Evolutionary conservation across 805 yeast genomes (phyloP).

Genomic region (Candida krabiensis): DNA sequence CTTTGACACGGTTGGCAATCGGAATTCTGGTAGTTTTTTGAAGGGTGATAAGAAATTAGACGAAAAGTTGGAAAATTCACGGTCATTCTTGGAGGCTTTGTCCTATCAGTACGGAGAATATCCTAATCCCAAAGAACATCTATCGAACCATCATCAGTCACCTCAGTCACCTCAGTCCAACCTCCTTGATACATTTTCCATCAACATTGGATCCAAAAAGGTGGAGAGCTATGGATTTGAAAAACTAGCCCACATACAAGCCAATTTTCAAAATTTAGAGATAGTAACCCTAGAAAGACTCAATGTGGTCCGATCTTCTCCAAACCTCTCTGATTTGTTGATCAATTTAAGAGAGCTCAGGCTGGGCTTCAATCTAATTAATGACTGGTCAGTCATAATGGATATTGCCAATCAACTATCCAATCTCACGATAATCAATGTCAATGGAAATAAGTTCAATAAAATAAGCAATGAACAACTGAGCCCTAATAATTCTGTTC

Average conservation of each 20-base stretch:
- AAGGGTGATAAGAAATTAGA: slow-evolving; percentile 39
- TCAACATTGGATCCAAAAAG: slow-evolving; percentile 54
- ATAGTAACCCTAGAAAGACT: slow-evolving; percentile 51
- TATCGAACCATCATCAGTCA: slow-evolving; percentile 5
- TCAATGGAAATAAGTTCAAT: slow-evolving; percentile 55
- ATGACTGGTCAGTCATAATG: slow-evolving; percentile 39
- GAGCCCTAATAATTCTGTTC: slow-evolving; percentile 6
- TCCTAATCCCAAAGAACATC: slow-evolving; percentile 12
- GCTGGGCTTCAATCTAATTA: slow-evolving; percentile 58
- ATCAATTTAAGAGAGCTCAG: slow-evolving; percentile 44
- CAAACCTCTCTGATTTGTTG: slow-evolving; percentile 12
- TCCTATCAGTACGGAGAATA: slow-evolving; percentile 44
- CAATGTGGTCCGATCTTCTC: slow-evolving; percentile 29
- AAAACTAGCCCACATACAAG: slow-evolving; percentile 47
- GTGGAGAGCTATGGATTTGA: slow-evolving; percentile 70
- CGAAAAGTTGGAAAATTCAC: slow-evolving; percentile 15
- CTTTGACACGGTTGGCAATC: slow-evolving; percentile 42
- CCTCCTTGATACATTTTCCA: slow-evolving; percentile 22
- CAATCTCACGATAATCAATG: slow-evolving; percentile 39
- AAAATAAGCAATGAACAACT: slow-evolving; percentile 4
- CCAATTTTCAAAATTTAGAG: slow-evolving; percentile 44
- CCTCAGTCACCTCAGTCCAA: slow-evolving; percentile 12
- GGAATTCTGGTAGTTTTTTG: slow-evolving; percentile 61
- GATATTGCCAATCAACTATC: slow-evolving; percentile 38
- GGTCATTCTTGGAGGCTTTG: slow-evolving; percentile 51